A percentile compares a stretch with the other conserved stretches of the same genome.
Conservation (phyloP, 768 basidiomycete species). For the Russula brevipes region DNA sequence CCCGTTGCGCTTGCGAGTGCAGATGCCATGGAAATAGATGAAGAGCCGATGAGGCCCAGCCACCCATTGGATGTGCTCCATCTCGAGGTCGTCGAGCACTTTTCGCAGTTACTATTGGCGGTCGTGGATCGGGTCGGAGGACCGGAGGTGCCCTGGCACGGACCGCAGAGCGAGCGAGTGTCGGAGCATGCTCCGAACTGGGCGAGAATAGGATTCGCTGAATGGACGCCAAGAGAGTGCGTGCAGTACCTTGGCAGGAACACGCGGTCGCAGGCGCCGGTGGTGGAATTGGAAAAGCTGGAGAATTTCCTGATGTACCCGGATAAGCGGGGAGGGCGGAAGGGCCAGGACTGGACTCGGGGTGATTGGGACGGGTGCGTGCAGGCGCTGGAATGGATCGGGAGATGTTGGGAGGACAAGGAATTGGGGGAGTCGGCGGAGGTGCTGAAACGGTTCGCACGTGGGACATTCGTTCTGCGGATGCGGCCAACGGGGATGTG, state of each 20-base stretch:
- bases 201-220: slow-evolving; percentile 37
- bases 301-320: slow-evolving; percentile 37
- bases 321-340: slow-evolving; percentile 48
- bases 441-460: slow-evolving; percentile 46
- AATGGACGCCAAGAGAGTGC: slow-evolving; percentile 54
- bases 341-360: slow-evolving; percentile 72
- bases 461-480: slow-evolving; percentile 42
- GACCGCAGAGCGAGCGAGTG: slow-evolving; percentile 31
- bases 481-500: slow-evolving; percentile 41
- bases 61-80: slow-evolving; percentile 65
- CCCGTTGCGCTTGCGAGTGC: slow-evolving; percentile 26
- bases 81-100: slow-evolving; percentile 63
- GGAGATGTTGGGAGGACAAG: slow-evolving; percentile 47
- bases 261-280: slow-evolving; percentile 22
- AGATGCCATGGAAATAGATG: slow-evolving; percentile 58
- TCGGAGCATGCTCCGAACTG: slow-evolving; percentile 59
- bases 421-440: slow-evolving; percentile 47
- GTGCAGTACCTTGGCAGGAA: slow-evolving; percentile 52
- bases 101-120: slow-evolving; percentile 53
- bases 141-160: slow-evolving; percentile 35
- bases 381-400: slow-evolving; percentile 43
- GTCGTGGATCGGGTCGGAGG: slow-evolving; percentile 53
- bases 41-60: slow-evolving; percentile 39
- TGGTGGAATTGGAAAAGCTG: slow-evolving; percentile 13
- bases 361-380: slow-evolving; percentile 60